phyloP scores from a whole-genome alignment of 2,329 filamentous ascomycete genomes.

The Cadophora malorum region DNA sequence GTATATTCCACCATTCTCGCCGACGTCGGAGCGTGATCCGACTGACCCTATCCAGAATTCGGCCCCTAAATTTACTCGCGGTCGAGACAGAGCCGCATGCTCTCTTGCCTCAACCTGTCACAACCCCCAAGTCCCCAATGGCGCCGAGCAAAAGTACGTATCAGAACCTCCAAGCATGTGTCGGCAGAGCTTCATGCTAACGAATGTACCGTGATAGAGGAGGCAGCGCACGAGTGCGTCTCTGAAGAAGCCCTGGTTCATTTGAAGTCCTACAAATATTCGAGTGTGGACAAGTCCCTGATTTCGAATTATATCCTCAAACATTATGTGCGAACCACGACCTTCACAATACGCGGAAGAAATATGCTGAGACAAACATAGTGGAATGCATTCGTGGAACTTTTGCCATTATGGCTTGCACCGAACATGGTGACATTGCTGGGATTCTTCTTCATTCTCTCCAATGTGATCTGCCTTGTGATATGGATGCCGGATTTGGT shows the following conservation, averaged over 20 bases:
- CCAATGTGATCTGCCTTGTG: conserved; percentile 75
- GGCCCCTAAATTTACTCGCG: conserved; percentile 37
- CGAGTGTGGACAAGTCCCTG: conserved; percentile 92
- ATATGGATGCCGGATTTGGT: conserved; percentile 88
- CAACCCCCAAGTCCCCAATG: conserved; percentile 46
- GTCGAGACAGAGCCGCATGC: conserved; percentile 38
- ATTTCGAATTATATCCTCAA: conserved; percentile 92
- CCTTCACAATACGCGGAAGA: conserved; percentile 14
- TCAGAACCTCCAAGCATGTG: not conserved
- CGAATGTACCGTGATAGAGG: conserved; percentile 45
- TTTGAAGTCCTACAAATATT: conserved; percentile 96
- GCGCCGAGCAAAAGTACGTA: conserved; percentile 48
- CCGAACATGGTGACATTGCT: conserved; percentile 97
- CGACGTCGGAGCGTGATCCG: conserved; percentile 44
- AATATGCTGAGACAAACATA: conserved; percentile 50
- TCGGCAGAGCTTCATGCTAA: conserved; percentile 4
- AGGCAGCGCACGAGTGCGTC: conserved; percentile 72
- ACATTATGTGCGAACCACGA: conserved; percentile 77
- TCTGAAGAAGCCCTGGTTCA: conserved; percentile 91
- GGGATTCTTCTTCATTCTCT: conserved; percentile 92
- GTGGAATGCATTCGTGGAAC: conserved; percentile 96
- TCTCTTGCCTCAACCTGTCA: conserved; percentile 42
- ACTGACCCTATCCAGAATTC: conserved; percentile 40
- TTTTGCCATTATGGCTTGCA: conserved; percentile 93
- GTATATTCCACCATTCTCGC: conserved; percentile 31